Evolutionary conservation across 2,329 filamentous ascomycete species (phyloP).

Genomic region (Esteya vermicola): DNA sequence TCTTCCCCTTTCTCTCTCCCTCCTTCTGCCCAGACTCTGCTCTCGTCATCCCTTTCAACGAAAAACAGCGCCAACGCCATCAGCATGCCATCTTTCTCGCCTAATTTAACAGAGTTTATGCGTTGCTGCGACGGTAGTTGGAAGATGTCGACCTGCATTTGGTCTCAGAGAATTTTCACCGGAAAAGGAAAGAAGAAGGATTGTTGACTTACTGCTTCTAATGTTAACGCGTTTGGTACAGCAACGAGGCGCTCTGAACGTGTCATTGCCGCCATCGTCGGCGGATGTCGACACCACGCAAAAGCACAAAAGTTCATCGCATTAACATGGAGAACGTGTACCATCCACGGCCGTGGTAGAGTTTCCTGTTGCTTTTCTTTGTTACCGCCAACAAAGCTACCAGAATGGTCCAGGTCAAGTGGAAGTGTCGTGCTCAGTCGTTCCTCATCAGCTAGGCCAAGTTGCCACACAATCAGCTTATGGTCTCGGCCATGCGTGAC

Average conservation of each 20-base stretch:
- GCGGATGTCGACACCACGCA: slow-evolving; percentile 32
- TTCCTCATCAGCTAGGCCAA: slow-evolving; percentile 45
- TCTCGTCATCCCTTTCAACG: too few relatives aligned
- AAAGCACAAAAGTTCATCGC: slow-evolving; percentile 94
- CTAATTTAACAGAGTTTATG: slow-evolving; percentile 40
- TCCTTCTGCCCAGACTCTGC: too few relatives aligned
- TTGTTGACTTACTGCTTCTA: slow-evolving; percentile 48
- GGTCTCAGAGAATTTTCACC: not conserved
- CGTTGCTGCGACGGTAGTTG: slow-evolving; percentile 62
- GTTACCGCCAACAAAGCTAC: slow-evolving; percentile 17
- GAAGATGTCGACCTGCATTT: slow-evolving; percentile 59
- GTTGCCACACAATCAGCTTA: slow-evolving; percentile 71
- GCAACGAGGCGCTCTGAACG: slow-evolving; percentile 40
- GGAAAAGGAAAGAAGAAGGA: too few relatives aligned
- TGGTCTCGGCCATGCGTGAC: slow-evolving; percentile 82
- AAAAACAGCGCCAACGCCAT: slow-evolving; percentile 62
- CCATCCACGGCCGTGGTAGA: slow-evolving; percentile 63
- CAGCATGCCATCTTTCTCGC: slow-evolving; percentile 59
- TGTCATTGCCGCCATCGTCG: not conserved
- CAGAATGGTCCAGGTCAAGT: slow-evolving; percentile 34
- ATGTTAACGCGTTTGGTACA: slow-evolving; percentile 63
- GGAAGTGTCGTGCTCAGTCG: slow-evolving; percentile 56
- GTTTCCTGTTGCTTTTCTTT: not conserved
- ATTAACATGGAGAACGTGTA: slow-evolving; percentile 74
- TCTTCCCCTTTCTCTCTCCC: too few relatives aligned